Evolutionary conservation across 345 rosid species (phyloP).

Genomic region (Euphorbia pulcherrima): DNA sequence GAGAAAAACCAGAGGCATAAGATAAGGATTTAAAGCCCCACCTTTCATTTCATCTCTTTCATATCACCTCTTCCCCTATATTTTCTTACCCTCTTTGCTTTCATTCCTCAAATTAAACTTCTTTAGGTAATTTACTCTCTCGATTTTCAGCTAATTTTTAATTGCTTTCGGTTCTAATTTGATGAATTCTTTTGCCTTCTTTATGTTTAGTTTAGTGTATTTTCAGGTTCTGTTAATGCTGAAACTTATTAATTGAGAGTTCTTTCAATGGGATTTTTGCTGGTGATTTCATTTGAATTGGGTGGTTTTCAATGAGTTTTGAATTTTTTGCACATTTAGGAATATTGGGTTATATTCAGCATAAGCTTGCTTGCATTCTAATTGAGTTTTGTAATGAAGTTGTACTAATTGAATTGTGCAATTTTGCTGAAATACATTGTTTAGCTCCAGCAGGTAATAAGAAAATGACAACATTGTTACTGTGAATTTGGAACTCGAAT

Average conservation of each 20-base stretch:
- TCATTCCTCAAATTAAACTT: no score
- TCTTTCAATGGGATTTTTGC: neutral
- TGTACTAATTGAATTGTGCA: neutral
- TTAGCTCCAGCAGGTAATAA: no score
- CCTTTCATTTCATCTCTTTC: slow-evolving; percentile 37
- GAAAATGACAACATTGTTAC: neutral
- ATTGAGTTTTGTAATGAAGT: neutral
- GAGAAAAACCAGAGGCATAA: slow-evolving; percentile 5
- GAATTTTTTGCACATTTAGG: neutral
- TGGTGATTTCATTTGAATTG: slow-evolving; percentile 1
- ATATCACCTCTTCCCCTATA: neutral
- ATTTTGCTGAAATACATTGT: neutral
- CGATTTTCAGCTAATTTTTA: slow-evolving; percentile 11
- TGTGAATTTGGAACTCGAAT: neutral
- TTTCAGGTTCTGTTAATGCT: neutral
- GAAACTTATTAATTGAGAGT: neutral
- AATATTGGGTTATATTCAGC: neutral
- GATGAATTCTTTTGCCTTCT: neutral
- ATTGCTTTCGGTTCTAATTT: slow-evolving; percentile 7
- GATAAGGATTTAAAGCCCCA: slow-evolving; percentile 46
- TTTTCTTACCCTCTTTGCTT: neutral
- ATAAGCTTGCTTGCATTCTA: neutral
- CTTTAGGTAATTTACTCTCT: slow-evolving; percentile 22
- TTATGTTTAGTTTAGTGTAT: neutral
- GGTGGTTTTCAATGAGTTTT: neutral